phyloP scores from a whole-genome alignment of 2,329 filamentous ascomycete genomes.

The Cytospora chrysosperma region DNA sequence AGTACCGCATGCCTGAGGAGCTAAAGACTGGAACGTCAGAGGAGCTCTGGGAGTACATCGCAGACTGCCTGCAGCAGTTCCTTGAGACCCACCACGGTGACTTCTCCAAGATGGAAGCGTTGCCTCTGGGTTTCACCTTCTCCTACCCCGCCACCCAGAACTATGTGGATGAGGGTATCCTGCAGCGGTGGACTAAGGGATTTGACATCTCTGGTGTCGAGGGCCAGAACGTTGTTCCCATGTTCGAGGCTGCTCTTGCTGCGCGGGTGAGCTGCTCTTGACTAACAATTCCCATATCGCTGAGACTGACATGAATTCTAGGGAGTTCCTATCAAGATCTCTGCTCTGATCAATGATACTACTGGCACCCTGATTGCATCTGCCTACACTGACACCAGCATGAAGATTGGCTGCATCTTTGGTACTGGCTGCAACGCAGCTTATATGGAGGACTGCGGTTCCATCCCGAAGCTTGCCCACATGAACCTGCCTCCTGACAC shows the following conservation, averaged over 20 bases:
- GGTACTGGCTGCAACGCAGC: conserved; percentile 97
- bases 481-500: conserved; percentile 81
- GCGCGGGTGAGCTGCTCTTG: conserved; percentile 53
- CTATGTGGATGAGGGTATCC: conserved; percentile 86
- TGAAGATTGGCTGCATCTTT: conserved; percentile 97
- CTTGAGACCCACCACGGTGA: conserved; percentile 80
- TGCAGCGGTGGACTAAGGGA: conserved; percentile 96
- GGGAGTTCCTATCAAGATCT: conserved; percentile 88
- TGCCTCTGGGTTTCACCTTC: conserved; percentile 92
- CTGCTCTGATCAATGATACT: conserved; percentile 94
- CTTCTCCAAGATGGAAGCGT: conserved; percentile 57
- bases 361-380: conserved; percentile 96
- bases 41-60: conserved; percentile 92
- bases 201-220: conserved; percentile 93
- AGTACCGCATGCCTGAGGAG: conserved; percentile 92
- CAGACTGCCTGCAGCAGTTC: conserved; percentile 88
- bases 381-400: conserved; percentile 88
- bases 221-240: conserved; percentile 84
- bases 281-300: conserved; percentile 21
- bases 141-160: conserved; percentile 92
- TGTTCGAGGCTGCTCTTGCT: conserved; percentile 76
- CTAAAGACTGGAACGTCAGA: conserved; percentile 82
- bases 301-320: conserved; percentile 37
- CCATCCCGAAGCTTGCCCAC: conserved; percentile 89
- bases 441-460: conserved; percentile 92